phyloP scores from a whole-genome alignment of 2,329 filamentous ascomycete species.

The Elsinoe fawcettii region DNA sequence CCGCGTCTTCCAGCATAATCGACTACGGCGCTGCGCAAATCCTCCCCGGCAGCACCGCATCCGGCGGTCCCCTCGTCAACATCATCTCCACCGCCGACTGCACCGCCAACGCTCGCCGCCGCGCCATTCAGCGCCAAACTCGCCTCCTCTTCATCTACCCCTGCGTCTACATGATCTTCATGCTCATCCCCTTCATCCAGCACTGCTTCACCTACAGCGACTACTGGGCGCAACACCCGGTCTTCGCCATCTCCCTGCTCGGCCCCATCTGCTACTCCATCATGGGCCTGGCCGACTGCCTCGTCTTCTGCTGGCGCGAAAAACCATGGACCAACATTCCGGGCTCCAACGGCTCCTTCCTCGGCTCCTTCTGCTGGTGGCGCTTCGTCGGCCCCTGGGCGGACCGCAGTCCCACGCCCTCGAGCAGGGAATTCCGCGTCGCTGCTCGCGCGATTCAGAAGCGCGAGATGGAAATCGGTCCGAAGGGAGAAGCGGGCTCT shows the following conservation, averaged over 20 bases:
- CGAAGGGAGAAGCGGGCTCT: not conserved
- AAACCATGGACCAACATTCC: conserved; percentile 59
- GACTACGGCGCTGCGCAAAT: conserved; percentile 8
- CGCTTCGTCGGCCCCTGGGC: conserved; percentile 14
- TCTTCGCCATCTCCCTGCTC: conserved; percentile 50
- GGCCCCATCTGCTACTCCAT: conserved; percentile 52
- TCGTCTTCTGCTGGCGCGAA: conserved; percentile 62
- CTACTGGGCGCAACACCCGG: conserved; percentile 42
- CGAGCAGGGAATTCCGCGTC: not conserved
- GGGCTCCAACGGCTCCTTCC: conserved; percentile 36
- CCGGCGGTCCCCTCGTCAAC: conserved; percentile 6
- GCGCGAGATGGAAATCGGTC: not conserved
- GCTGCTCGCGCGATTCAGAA: not conserved
- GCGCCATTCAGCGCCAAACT: conserved; percentile 57
- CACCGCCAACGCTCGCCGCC: conserved; percentile 21
- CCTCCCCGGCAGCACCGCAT: not conserved
- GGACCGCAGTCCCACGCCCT: not conserved
- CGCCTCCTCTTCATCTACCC: conserved; percentile 71
- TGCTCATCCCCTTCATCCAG: conserved; percentile 61
- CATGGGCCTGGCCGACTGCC: conserved; percentile 61
- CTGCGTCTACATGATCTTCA: conserved; percentile 61
- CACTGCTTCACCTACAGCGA: conserved; percentile 56
- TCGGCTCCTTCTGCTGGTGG: conserved; percentile 33
- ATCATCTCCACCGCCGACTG: conserved; percentile 16
- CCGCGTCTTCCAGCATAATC: not conserved